Evolutionary conservation across 208 protist genomes (phyloP), one percentile per base, ranked within the genome.

Genomic region (Leishmania arabica): DNA sequence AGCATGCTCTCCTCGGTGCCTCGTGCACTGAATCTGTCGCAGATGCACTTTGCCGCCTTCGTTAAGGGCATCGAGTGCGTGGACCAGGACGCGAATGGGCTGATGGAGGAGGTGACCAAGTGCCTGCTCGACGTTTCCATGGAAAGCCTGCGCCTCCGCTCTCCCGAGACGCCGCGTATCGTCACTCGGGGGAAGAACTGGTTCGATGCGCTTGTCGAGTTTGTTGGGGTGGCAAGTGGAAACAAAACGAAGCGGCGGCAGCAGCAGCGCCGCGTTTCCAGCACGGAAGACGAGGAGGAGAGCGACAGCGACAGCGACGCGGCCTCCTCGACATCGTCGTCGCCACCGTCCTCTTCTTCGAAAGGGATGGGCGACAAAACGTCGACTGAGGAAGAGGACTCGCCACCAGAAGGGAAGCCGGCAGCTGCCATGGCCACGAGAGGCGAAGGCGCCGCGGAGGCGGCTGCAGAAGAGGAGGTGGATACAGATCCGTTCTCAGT

Each of bases 41-140:
- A 94, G 79, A 96, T 96, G 92, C 85, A 87, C 40, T 96, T 98
- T 75, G 76, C 68, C 31, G 80, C 90, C 13, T 98, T 98, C 86
- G 34, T 95, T 15, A 93, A 91, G 68, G 90, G 89, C 15, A 70
- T 98, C 42, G 37, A 86, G 19, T 85, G 88, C 60, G 86, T 95
- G 58, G 89, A 94, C 31, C 83, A 94, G 77, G 84, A 86, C 62
- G 85, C 77, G 15, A 96, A 97, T 77, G 91, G 91, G 0, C 84
- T 97, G 37, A 97, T 97, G 90, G 92, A 95, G 77, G 95, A 97
- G 80, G 79, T 96, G 78, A 89, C 85, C 17, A 79, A 68, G 42
- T 90, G 89, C 47, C 70, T 96, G 69, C 65, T 96, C 5, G 88
- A 92, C 19, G 85, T 95, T 27, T 78, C 75, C 6, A 87, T 96